phyloP scores from a whole-genome alignment of 31 red algal species.

The Asparagopsis taxiformis region DNA sequence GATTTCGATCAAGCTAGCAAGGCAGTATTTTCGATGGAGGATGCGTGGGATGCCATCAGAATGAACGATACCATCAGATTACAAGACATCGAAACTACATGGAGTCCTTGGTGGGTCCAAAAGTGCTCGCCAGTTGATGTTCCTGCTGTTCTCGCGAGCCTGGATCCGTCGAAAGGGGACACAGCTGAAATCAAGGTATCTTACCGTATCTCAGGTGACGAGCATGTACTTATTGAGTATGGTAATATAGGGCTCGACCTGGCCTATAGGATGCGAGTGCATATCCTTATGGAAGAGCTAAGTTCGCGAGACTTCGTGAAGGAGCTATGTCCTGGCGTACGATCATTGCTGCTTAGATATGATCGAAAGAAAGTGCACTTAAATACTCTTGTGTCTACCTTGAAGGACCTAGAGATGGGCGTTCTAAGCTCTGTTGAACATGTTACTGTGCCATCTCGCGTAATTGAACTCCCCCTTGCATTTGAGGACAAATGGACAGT shows the following conservation, averaged over 20 bases:
- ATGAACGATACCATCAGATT: slow-evolving; percentile 22
- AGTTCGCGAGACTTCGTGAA: slow-evolving; percentile 22
- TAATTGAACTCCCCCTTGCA: slow-evolving; percentile 67
- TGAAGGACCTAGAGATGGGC: slow-evolving; percentile 56
- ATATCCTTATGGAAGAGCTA: slow-evolving; percentile 76
- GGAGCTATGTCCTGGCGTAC: slow-evolving; percentile 82
- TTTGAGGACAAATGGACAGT: slow-evolving; percentile 76
- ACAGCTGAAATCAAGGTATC: slow-evolving; percentile 65
- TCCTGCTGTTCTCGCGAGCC: slow-evolving; percentile 50
- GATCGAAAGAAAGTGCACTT: slow-evolving; percentile 52
- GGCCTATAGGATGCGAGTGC: slow-evolving; percentile 65
- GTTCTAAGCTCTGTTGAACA: slow-evolving; percentile 58
- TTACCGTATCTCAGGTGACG: slow-evolving; percentile 81
- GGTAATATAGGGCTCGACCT: slow-evolving; percentile 76
- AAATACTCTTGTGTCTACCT: slow-evolving; percentile 21
- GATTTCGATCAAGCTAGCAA: slow-evolving; percentile 32
- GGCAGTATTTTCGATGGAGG: slow-evolving; percentile 26
- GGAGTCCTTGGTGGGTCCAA: slow-evolving; percentile 51
- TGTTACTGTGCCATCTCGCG: slow-evolving; percentile 58
- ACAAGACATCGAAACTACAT: slow-evolving; percentile 9
- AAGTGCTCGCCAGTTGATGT: neutral
- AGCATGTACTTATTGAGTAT: slow-evolving; percentile 76
- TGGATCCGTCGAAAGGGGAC: slow-evolving; percentile 64
- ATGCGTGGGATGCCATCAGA: slow-evolving; percentile 66
- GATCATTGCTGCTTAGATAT: slow-evolving; percentile 73